Evolutionary conservation across 2,329 filamentous ascomycete genomes (phyloP), one percentile per base, ranked within the genome.

Genomic region (Eurotiales sp.): DNA sequence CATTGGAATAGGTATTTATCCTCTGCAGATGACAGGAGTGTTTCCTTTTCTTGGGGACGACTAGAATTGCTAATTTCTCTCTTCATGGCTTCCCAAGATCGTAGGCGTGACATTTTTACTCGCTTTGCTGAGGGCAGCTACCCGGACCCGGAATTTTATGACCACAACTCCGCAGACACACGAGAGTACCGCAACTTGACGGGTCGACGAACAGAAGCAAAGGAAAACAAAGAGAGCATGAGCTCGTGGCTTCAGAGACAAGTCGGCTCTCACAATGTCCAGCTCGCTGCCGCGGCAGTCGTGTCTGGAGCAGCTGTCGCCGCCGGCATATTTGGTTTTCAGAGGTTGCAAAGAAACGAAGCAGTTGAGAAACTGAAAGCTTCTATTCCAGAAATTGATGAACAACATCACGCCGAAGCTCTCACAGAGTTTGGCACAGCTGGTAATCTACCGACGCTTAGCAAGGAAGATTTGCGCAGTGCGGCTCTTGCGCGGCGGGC

Each of bases 401-500:
- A 78, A 30, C 68, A 73, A 32, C 76, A 82, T 62, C 70, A 70
- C 56, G 72, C 79, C 11, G 73, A 74, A 46, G 73, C 72, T 66
- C 80, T 82, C 19, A 78, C 76, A 49, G 72, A 78, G 57, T 79
- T 73, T 58, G 77, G 77, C 3, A 65, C 64, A 19, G 68, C 71
- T 19, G 58, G 55, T 50, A 57, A 56, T 53, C 54, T 55, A 30
- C 60, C 60, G 39, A 64, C 59, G 39, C 46, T 68, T 45, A 72
- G 63, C 57, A 72, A 70, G 51, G 82, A 85, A 64, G 82, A 85
- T 60, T 76, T 80, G 61, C 73, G 77, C 55, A 77, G 78, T 58
- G 76, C 78, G 51, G 77, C 76, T 52, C 73, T 85, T 40, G 83
- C 83, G 36, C 74, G 77, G 50, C 73, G 81, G 60, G 83, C 83